phyloP scores from a whole-genome alignment of 2,329 filamentous ascomycete species.

The Claviceps sp. region DNA sequence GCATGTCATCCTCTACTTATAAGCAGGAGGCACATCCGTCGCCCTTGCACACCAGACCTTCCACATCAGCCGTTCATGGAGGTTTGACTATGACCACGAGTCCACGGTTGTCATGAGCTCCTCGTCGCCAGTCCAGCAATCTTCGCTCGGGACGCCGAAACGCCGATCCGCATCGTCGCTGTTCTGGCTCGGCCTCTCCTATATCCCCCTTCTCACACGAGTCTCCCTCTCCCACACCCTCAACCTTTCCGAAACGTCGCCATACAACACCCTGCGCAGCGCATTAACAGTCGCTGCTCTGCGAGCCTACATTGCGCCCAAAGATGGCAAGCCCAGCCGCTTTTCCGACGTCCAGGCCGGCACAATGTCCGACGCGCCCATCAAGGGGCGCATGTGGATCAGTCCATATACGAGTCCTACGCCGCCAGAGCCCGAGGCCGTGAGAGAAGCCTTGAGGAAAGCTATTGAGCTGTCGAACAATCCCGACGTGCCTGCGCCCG shows the following conservation, averaged over 20 bases:
- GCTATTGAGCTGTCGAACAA: slow-evolving; percentile 29
- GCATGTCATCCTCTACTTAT: too few species aligned
- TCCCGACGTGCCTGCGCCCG: slow-evolving; percentile 5
- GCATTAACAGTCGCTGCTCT: slow-evolving; percentile 59
- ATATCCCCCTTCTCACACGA: slow-evolving; percentile 43
- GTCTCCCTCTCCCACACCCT: slow-evolving; percentile 44
- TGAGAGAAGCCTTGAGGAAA: slow-evolving; percentile 43
- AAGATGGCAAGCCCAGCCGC: slow-evolving; percentile 27
- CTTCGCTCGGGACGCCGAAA: background rate
- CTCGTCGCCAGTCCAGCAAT: background rate
- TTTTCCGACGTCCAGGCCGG: slow-evolving; percentile 50
- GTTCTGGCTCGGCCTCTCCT: slow-evolving; percentile 37
- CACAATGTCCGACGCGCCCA: slow-evolving; percentile 47
- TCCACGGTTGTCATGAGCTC: slow-evolving; percentile 1
- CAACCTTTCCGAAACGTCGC: slow-evolving; percentile 52
- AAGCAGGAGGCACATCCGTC: too few species aligned
- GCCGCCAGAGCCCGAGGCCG: slow-evolving; percentile 37
- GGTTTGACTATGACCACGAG: background rate
- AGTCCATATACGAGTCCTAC: slow-evolving; percentile 51
- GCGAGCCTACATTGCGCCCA: slow-evolving; percentile 43
- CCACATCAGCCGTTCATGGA: background rate
- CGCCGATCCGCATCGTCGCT: background rate
- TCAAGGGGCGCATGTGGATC: slow-evolving; percentile 76
- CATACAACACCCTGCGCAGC: slow-evolving; percentile 67
- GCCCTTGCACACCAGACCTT: too few species aligned